Evolutionary conservation across 1,139 yeast genomes (phyloP).

Genomic region (Blastobotrys indianensis): DNA sequence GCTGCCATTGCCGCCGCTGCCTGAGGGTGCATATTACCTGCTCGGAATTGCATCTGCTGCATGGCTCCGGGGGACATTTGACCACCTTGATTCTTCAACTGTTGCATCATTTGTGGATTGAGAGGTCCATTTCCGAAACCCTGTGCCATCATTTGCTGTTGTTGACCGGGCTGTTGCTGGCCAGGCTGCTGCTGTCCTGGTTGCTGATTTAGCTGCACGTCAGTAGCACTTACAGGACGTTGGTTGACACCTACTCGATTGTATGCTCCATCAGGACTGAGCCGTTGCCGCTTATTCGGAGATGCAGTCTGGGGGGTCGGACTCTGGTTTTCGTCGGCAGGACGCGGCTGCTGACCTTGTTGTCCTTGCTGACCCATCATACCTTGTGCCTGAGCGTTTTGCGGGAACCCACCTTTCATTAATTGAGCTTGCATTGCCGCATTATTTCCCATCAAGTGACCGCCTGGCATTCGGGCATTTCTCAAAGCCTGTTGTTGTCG

Average conservation of each 20-base stretch:
- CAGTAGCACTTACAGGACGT: slow-evolving; percentile 22
- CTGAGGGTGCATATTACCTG: slow-evolving; percentile 8
- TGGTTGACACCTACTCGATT: slow-evolving; percentile 15
- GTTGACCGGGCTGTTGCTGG: slow-evolving; percentile 22
- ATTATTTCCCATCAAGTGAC: slow-evolving; percentile 1
- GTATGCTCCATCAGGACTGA: slow-evolving; percentile 35
- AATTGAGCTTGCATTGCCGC: background rate
- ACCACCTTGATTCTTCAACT: slow-evolving; percentile 20
- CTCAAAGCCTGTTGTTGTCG: slow-evolving; percentile 20
- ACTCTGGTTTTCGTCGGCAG: slow-evolving; percentile 28
- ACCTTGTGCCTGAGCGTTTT: slow-evolving; percentile 18
- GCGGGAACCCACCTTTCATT: background rate
- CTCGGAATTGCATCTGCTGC: slow-evolving; percentile 8
- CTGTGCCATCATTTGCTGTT: slow-evolving; percentile 23
- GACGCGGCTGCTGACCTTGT: slow-evolving; percentile 24
- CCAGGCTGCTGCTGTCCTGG: slow-evolving; percentile 3
- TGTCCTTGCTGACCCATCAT: slow-evolving; percentile 8
- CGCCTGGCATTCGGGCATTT: background rate
- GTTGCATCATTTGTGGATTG: slow-evolving; percentile 26
- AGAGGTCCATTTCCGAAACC: slow-evolving; percentile 12
- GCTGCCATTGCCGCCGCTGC: slow-evolving; percentile 8
- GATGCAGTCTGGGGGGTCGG: slow-evolving; percentile 29
- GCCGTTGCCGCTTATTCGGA: slow-evolving; percentile 35
- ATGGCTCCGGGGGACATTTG: slow-evolving; percentile 13
- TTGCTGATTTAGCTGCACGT: slow-evolving; percentile 26